Evolutionary conservation across 148 eudicot species (phyloP).

Genomic region (Nepenthes gracilis): DNA sequence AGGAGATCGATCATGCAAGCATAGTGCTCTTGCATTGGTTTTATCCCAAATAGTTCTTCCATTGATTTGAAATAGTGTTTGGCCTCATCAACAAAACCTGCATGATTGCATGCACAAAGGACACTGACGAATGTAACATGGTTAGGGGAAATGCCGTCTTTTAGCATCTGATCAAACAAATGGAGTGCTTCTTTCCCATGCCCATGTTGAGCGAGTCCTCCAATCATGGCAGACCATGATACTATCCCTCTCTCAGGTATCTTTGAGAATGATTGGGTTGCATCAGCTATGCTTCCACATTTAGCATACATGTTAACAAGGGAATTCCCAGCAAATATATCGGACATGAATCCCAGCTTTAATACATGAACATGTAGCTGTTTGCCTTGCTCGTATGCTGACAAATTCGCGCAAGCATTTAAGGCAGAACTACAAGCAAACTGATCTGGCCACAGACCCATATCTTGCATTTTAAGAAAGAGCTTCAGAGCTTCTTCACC

Average conservation of each 20-base stretch:
- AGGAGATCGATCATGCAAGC: constrained; percentile 76
- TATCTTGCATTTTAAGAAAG: constrained; percentile 32
- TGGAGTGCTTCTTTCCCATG: constrained; percentile 49
- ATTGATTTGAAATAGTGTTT: constrained; percentile 38
- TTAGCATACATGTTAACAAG: constrained; percentile 78
- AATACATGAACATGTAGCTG: constrained; percentile 54
- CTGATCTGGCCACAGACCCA: constrained; percentile 40
- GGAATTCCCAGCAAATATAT: constrained; percentile 59
- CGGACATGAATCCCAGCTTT: constrained; percentile 40
- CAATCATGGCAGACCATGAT: constrained; percentile 71
- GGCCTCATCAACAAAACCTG: constrained; percentile 56
- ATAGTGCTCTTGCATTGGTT: constrained; percentile 59
- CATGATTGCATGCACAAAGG: constrained; percentile 61
- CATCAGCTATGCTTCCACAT: constrained; percentile 64
- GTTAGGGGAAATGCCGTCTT: constrained; percentile 40
- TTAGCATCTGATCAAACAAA: constrained; percentile 44
- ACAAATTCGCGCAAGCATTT: constrained; percentile 57
- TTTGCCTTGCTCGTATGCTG: constrained; percentile 72
- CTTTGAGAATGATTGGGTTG: constrained; percentile 38
- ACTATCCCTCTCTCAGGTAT: constrained; percentile 43
- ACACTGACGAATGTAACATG: constrained; percentile 65
- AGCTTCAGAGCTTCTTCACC: constrained; percentile 70
- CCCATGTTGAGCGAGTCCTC: constrained; percentile 79
- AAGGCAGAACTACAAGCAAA: constrained; percentile 58
- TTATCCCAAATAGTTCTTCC: constrained; percentile 34